Base-by-base conservation (phyloP, 768 basidiomycete genomes). In the Podaxis sp. region DNA sequence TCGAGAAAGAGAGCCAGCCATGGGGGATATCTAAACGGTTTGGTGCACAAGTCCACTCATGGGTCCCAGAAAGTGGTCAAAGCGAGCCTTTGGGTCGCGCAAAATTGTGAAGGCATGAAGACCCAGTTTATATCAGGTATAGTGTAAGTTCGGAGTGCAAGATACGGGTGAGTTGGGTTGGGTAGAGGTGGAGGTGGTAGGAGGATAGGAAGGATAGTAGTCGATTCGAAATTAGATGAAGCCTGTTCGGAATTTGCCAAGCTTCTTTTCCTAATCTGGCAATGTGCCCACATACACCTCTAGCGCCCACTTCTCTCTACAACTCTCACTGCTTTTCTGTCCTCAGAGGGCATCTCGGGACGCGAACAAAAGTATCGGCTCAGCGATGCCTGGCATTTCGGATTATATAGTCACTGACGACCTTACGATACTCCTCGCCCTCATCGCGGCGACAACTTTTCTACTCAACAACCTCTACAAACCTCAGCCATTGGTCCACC, bases 401-500 rank as follows among this genome's bases (percentile, higher is more conserved):
- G 81, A 88, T 62, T 86, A 84, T 61, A 75, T 91, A 21, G 82
- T 82, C 69, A 90, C 89, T 1, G 89, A 93, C 73, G 91, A 92
- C 74, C 73, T 90, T 57, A 91, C 91, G 36, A 83, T 91, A 61
- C 81, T 91, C 36, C 81, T 92, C 9, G 86, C 85, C 53, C 82
- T 93, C 63, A 86, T 89, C 37, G 85, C 86, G 3, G 88, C 87
- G 2, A 89, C 89, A 7, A 81, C 91, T 40, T 91, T 91, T 69
- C 79, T 91, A 35, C 77, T 92, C 47, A 86, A 86, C 68, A 91
- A 86, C 70, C 75, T 91, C 62, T 90, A 91, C 75, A 90, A 83
- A 65, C 90, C 89, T 3, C 89, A 90, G 65, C 87, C 89, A 1
- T 83, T 95, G 46, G 93, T 95, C 0, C 95, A 97, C 68, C 95